phyloP scores from a whole-genome alignment of 2,329 filamentous ascomycete genomes.

The Periconia digitata region DNA sequence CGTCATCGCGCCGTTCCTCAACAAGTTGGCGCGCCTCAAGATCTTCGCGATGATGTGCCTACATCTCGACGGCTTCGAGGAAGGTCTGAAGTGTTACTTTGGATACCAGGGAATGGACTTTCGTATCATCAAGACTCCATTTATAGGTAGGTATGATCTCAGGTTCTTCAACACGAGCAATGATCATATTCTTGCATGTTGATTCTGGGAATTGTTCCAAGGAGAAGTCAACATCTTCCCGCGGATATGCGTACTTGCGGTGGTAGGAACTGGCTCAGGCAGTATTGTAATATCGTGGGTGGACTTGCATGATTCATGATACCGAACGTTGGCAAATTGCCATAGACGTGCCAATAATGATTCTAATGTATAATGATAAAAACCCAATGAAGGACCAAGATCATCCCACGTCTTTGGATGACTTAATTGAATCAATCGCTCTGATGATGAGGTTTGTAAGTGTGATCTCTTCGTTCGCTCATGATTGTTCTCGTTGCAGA shows the following conservation, averaged over 20 bases:
- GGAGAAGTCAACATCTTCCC: too few species aligned
- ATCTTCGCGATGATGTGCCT: constrained; percentile 20
- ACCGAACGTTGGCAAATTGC: background rate
- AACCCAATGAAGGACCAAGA: too few species aligned
- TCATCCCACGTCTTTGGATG: too few species aligned
- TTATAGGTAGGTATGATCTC: background rate
- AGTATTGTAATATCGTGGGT: too few species aligned
- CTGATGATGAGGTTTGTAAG: too few species aligned
- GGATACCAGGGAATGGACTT: constrained; percentile 21
- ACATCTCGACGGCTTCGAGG: constrained; percentile 14
- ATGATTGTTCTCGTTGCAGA: too few species aligned
- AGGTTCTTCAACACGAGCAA: background rate
- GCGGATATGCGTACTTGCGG: too few species aligned
- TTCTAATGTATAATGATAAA: too few species aligned
- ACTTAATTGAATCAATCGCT: too few species aligned
- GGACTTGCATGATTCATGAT: background rate
- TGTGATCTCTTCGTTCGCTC: too few species aligned
- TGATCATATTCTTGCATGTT: background rate
- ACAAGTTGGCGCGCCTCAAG: constrained; percentile 11
- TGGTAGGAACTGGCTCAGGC: too few species aligned
- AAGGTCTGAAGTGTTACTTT: constrained; percentile 18
- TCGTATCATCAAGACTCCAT: background rate
- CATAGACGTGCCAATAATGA: background rate
- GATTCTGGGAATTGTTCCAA: background rate
- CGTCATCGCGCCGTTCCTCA: constrained; percentile 18